Base-by-base conservation (phyloP, 1,284 basidiomycete genomes). In the Phylloporus sp. region DNA sequence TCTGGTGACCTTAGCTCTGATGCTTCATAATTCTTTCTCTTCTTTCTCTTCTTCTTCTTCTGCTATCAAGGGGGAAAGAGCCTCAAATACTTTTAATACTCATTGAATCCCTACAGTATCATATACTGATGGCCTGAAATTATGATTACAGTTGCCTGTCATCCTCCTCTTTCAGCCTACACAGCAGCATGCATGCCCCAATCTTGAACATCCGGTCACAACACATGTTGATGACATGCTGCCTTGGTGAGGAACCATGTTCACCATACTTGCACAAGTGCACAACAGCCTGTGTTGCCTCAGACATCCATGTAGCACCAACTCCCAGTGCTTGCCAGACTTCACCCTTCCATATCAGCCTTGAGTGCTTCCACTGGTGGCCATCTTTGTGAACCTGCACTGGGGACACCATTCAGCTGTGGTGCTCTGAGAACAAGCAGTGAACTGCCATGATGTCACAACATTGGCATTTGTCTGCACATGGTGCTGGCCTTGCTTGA, bases 301-400 rank as follows among this genome's bases (percentile, higher is more conserved):
- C n/a, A 13, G 58, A 51, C 58, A 59, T 59, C 49, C 49, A 59
- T 13, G 29, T 59, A 4, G 58, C 22, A 24, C 58, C 58, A 7
- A 51, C 29, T 5, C n/a, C 49, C 50, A 59, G 49, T 20, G 29
- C 58, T n/a, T 5, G 28, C 50, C 32, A 29, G 11, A 59, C 49
- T 8, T 59, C 29, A 17, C 18, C 15, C 22, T 59, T 59, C n/a
- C 6, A 0, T 2, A 51, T 59, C 55, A 24, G 15, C 44, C 22
- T 56, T 7, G 6, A 18, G 6, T 6, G 3, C 24, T 47, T 57
- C 15, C 5, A 12, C 6, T 47, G 34, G 29, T 8, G 11, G 10
- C 55, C 40, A 46, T 24, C n/a, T n/a, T n/a, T 31, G 6, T 10
- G 26, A 26, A 24, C 46, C 40, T 44, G 42, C 17, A 44, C 47